These are phyloP conservation scores for Aegilops tauschii DNA, from an alignment of 176 grass and related monocot genomes.

Conservation along the genomic window DNA sequence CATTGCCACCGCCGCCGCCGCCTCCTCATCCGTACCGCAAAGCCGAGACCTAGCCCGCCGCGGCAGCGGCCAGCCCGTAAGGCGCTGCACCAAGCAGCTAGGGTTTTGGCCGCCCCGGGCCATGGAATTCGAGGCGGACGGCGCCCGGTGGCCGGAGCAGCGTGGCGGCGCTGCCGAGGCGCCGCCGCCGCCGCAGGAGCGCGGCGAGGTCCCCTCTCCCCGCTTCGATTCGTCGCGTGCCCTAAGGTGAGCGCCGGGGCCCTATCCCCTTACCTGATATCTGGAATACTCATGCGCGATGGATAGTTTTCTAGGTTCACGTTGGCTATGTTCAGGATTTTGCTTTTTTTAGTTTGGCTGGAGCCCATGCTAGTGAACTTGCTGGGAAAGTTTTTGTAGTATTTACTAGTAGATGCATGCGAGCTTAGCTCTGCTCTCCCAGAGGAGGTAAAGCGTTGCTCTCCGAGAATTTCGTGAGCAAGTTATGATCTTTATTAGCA, in stretches of 20 bases:
- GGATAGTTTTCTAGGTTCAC: neutral
- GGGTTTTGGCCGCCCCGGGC: constrained; percentile 39
- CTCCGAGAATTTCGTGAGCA: neutral
- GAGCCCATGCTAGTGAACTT: constrained; percentile 7
- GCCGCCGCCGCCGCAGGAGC: neutral
- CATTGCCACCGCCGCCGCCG: neutral
- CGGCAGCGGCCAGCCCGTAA: neutral
- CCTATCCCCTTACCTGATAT: neutral
- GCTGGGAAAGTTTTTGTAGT: neutral
- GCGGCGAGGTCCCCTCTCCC: constrained; percentile 20
- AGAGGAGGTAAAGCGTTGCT: neutral
- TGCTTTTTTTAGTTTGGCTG: neutral
- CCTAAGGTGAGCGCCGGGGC: constrained; percentile 44
- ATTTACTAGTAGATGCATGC: constrained; percentile 9
- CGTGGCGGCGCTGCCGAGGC: constrained; percentile 13
- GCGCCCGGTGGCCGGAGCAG: constrained; percentile 24
- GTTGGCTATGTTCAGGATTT: neutral
- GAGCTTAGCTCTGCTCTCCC: neutral
- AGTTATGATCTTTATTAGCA: neutral
- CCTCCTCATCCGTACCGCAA: neutral
- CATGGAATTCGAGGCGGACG: constrained; percentile 46
- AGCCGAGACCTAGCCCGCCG: neutral
- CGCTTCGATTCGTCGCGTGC: constrained; percentile 72
- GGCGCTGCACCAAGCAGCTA: constrained; percentile 33
- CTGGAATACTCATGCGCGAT: neutral